Conservation (phyloP, 2,329 filamentous ascomycete genomes). For the Fusarium sp. region DNA sequence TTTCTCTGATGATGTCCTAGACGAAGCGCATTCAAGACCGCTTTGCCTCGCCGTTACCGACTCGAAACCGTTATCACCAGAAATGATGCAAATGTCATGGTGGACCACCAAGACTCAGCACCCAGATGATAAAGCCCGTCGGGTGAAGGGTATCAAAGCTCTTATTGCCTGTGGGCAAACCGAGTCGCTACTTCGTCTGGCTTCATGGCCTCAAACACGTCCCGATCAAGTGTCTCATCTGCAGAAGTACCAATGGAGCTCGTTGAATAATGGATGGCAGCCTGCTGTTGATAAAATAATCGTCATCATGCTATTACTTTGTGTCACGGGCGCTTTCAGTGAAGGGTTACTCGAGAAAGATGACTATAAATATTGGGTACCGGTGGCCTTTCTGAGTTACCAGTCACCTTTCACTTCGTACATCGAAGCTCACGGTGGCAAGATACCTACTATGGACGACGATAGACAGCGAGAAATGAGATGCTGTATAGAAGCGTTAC, state of each 20-base stretch:
- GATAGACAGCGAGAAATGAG: neutral
- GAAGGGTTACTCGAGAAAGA: fast-evolving
- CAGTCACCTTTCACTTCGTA: neutral
- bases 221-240: neutral
- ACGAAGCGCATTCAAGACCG: fast-evolving
- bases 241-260: neutral
- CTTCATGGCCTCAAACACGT: neutral
- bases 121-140: neutral
- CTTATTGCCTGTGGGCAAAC: neutral
- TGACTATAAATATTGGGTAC: neutral
- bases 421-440: neutral
- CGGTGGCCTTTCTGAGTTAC: neutral
- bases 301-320: neutral
- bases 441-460: fast-evolving
- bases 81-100: constrained; percentile 8
- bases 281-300: neutral
- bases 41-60: neutral
- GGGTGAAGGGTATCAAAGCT: neutral
- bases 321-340: neutral
- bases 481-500: neutral
- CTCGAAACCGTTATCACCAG: neutral
- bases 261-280: neutral
- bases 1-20: neutral
- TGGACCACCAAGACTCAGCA: neutral
- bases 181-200: neutral